A percentile compares a stretch with the other conserved stretches of the same genome.
These are phyloP conservation scores for Coprinellus aureogranulatus DNA, from an alignment of 768 basidiomycete species.

Conservation along the genomic window DNA sequence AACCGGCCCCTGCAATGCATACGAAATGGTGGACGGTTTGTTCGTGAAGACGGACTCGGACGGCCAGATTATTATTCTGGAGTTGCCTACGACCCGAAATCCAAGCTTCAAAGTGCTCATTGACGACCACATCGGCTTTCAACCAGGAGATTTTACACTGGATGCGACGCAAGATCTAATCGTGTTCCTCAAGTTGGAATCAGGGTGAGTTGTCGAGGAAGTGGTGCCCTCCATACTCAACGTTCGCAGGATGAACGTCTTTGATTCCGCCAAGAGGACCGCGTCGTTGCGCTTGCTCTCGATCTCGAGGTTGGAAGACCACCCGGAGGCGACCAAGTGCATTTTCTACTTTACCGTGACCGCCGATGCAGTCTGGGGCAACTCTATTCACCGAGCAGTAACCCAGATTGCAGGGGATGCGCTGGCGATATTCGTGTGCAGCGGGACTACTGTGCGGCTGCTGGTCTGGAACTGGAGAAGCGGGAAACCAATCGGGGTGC, in stretches of 20 bases:
- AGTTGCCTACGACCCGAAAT: slow-evolving; percentile 24
- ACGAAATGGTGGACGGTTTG: slow-evolving; percentile 60
- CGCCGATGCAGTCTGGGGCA: slow-evolving; percentile 19
- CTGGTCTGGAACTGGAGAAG: slow-evolving; percentile 55
- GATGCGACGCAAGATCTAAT: slow-evolving; percentile 65
- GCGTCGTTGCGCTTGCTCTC: slow-evolving; percentile 41
- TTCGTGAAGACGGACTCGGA: slow-evolving; percentile 43
- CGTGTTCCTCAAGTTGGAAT: slow-evolving; percentile 33
- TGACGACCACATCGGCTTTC: slow-evolving; percentile 36
- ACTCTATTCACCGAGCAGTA: slow-evolving; percentile 27
- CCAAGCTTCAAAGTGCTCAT: slow-evolving; percentile 15
- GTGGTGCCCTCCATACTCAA: not conserved
- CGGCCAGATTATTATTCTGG: slow-evolving; percentile 16
- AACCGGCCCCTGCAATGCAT: slow-evolving; percentile 35
- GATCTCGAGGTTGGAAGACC: slow-evolving; percentile 38
- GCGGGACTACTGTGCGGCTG: slow-evolving; percentile 27
- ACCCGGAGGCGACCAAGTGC: slow-evolving; percentile 38
- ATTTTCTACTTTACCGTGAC: slow-evolving; percentile 24
- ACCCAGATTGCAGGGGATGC: slow-evolving; percentile 56
- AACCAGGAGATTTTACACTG: slow-evolving; percentile 57
- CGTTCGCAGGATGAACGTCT: slow-evolving; percentile 5
- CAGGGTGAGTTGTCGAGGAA: slow-evolving; percentile 3
- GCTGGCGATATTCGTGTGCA: slow-evolving; percentile 44
- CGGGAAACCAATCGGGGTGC: slow-evolving; percentile 40
- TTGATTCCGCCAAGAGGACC: slow-evolving; percentile 4